These are phyloP conservation scores for Mollisia scopiformis DNA, from an alignment of 2,329 filamentous ascomycete species.

Conservation along the genomic window DNA sequence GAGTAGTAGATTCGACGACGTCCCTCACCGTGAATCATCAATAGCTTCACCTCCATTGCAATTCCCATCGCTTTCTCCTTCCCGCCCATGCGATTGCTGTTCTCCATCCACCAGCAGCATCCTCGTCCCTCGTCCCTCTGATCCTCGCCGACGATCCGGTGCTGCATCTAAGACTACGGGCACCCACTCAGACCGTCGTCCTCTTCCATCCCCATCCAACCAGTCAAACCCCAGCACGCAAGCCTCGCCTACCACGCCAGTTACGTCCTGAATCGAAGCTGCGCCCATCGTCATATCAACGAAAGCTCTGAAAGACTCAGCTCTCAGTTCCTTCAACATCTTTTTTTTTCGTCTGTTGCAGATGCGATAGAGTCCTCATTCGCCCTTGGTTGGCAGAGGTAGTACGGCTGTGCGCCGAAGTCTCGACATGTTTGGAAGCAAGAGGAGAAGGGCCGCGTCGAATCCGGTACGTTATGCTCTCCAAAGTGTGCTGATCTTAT, in stretches of 20 bases:
- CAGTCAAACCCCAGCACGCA: slow-evolving; percentile 8
- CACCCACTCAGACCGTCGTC: not conserved
- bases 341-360: slow-evolving; percentile 22
- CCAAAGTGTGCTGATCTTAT: slow-evolving; percentile 13
- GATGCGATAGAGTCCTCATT: slow-evolving; percentile 37
- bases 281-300: slow-evolving; percentile 18
- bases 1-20: too few relatives aligned
- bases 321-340: not conserved
- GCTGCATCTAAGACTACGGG: not conserved
- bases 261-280: slow-evolving; percentile 6
- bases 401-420: slow-evolving; percentile 22
- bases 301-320: slow-evolving; percentile 6
- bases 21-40: not conserved
- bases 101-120: not conserved
- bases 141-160: not conserved
- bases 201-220: not conserved
- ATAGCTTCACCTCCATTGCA: not conserved
- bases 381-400: slow-evolving; percentile 38
- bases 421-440: slow-evolving; percentile 38
- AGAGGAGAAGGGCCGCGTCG: slow-evolving; percentile 41
- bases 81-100: not conserved
- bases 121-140: not conserved
- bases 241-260: slow-evolving; percentile 18
- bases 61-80: not conserved
- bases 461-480: slow-evolving; percentile 41